Base-by-base conservation (phyloP, 106 monocot species). In the Hemerocallis citrina region DNA sequence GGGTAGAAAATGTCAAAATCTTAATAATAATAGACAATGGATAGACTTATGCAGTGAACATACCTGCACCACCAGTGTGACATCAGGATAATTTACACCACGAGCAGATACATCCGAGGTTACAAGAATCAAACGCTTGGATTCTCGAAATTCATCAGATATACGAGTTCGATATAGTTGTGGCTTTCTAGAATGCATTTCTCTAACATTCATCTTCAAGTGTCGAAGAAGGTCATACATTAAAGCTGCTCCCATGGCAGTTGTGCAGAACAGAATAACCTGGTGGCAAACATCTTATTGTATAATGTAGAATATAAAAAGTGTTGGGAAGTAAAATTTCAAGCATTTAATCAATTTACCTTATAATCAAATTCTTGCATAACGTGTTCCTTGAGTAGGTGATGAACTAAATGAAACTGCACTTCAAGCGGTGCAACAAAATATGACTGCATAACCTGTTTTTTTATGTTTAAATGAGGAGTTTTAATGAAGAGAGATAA, bases 61-160 rank as follows among this genome's bases (percentile, higher is more conserved):
- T 74, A 98, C 96, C 91, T 98, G 96, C 67, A 98, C 66, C 48
- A 98, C 96, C 16, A 98, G 72, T 43, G 91, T 98, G 47, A 98
- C 96, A 77, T 85, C 91, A 69, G 96, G 96, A 77, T 92, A 98
- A 68, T 98, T 76, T 55, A 91, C 61, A 62, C 91, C 90, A 52
- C 84, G 90, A 50, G 84, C 64, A 7, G 91, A 87, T 37, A 91
- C 88, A 72, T 98, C 96, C 49, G 91, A 92, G 3, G 91, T 98
- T 47, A 98, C 83, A 58, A 98, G 84, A 67, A 91, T 82, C 40
- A 98, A 59, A 16, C 73, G 55, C 46, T 84, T 91, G 13, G 87
- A 81, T 57, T 81, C 82, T 25, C 81, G 74, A 65, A 98, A 98
- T 60, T 98, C 96, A 24, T 88, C 84, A 62, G 91, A 87, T 72